Conservation (phyloP, 805 yeast genomes). For the Pichia californica region DNA sequence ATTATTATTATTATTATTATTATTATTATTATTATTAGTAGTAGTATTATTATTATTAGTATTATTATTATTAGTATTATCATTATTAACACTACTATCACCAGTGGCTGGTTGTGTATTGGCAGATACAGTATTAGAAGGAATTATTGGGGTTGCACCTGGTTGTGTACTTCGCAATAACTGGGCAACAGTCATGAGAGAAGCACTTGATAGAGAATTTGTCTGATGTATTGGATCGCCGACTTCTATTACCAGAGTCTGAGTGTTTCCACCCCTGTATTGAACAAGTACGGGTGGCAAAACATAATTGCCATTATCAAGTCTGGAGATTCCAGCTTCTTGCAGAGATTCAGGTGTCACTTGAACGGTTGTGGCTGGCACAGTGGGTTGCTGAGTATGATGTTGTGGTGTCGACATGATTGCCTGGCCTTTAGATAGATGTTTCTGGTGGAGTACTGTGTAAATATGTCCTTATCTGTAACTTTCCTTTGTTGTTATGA, state of each 20-base stretch:
- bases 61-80: neutral
- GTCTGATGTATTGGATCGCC: conserved; percentile 15
- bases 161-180: conserved; percentile 5
- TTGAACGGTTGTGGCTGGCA: neutral
- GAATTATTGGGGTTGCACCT: neutral
- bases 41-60: neutral
- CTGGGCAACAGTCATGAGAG: conserved; percentile 4
- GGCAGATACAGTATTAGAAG: too few relatives aligned
- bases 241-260: conserved; percentile 27
- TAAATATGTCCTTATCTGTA: too few relatives aligned
- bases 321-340: conserved; percentile 15
- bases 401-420: too few relatives aligned
- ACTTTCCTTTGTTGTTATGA: too few relatives aligned
- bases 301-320: conserved; percentile 19
- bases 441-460: too few relatives aligned
- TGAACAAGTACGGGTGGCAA: conserved; percentile 27
- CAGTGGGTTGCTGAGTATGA: too few relatives aligned
- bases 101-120: neutral
- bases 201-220: neutral
- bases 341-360: neutral
- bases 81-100: too few relatives aligned
- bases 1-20: neutral
- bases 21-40: neutral
- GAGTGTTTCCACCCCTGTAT: conserved; percentile 27
- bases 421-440: too few relatives aligned